Evolutionary conservation across 2,329 filamentous ascomycete species (phyloP).

Genomic region (Microdochium paspali): DNA sequence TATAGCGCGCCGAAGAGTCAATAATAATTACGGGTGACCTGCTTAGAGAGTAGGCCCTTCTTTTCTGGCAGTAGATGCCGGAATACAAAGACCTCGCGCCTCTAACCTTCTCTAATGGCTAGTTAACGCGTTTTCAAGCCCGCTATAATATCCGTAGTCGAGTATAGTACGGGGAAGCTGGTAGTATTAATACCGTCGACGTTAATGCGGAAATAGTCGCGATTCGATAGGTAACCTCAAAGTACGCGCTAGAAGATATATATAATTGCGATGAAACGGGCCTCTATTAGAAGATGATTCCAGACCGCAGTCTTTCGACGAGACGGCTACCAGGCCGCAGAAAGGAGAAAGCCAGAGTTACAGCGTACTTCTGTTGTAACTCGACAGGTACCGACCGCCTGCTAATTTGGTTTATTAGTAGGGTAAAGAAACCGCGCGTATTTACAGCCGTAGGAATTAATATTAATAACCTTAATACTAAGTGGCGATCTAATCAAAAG

Average conservation of each 20-base stretch:
- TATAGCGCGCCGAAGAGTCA: not conserved
- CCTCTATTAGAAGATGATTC: not conserved
- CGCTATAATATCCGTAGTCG: not conserved
- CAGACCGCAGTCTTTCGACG: not conserved
- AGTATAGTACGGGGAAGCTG: not conserved
- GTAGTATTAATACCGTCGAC: not conserved
- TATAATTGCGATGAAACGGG: not conserved
- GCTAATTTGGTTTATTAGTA: not conserved
- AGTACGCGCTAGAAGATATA: not conserved
- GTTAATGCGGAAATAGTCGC: not conserved
- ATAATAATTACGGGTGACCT: not conserved
- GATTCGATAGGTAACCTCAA: not conserved
- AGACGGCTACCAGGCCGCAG: not conserved
- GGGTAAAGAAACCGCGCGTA: not conserved
- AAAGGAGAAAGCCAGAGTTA: not conserved
- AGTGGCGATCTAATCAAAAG: not conserved
- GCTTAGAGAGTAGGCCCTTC: not conserved
- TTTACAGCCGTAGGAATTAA: not conserved
- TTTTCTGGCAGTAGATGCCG: not conserved
- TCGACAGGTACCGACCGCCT: not conserved
- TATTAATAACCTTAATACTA: not conserved
- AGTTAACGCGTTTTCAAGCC: too few relatives aligned
- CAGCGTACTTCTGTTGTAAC: not conserved
- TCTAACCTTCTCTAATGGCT: not conserved
- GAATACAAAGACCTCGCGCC: not conserved